Conservation (phyloP, 164 flowering plant species). For the Magnolia changhungtana region DNA sequence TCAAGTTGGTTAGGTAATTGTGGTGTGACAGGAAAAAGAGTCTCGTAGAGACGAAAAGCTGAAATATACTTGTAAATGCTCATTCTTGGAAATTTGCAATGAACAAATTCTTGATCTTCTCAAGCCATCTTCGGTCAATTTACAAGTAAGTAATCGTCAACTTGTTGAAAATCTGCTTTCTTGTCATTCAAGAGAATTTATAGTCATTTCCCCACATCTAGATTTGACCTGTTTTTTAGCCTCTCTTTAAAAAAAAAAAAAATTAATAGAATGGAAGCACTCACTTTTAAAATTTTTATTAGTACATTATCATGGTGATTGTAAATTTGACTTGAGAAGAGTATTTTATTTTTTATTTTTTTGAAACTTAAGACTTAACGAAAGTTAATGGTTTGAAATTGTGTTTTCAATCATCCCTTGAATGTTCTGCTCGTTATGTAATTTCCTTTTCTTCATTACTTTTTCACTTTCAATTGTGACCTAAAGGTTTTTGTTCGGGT, state of each 20-base stretch:
- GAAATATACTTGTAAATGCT: conserved; percentile 81
- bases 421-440: background rate
- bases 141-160: conserved; percentile 53
- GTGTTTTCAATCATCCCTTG: background rate
- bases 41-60: conserved; percentile 81
- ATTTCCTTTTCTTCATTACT: background rate
- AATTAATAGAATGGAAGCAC: background rate
- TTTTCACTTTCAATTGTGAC: background rate
- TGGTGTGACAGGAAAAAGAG: conserved; percentile 71
- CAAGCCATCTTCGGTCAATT: conserved; percentile 78
- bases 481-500: background rate
- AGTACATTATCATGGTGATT: background rate
- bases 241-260: too few species aligned
- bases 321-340: background rate
- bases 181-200: background rate
- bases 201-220: background rate
- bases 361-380: background rate
- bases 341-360: too few species aligned
- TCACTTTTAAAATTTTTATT: background rate
- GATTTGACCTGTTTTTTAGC: background rate
- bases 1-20: conserved; percentile 15
- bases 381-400: background rate
- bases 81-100: conserved; percentile 93
- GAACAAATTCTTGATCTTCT: conserved; percentile 96
- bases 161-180: background rate